Evolutionary conservation across 2,329 filamentous ascomycete genomes (phyloP), one percentile per base, ranked within the genome.

Genomic region (Fusarium bactridioides): DNA sequence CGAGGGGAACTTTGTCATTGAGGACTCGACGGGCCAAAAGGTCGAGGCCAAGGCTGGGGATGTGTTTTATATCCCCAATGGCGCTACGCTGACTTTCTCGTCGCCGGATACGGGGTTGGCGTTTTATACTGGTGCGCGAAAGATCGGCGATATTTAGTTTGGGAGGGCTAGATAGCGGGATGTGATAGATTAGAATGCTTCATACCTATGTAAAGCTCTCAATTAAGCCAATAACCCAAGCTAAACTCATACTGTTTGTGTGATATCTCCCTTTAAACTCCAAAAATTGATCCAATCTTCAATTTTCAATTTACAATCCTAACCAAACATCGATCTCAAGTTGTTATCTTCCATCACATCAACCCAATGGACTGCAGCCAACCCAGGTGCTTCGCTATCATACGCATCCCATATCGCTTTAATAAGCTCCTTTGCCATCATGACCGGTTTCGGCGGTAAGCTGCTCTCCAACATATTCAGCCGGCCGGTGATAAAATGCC

Each of bases 21-120:
- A 83, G 35, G 91, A 92, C 72, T 87, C 87, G 78, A 88, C 88
- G 4, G 91, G 90, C 41, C 82, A 85, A 72, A 87, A 86, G 72
- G 89, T 90, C 29, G 85, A 86, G 57, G 91, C 88, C 13, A 84
- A 82, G 37, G 84, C 87, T 12, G 91, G 91, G 1, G 91, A 93
- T 79, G 89, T 92, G 53, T 91, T 93, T 74, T 90, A 89, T 79
- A 92, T 92, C 77, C 90, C 90, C 69, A 90, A 89, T 79, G 91
- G 91, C 4, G 80, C 85, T 4, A 91, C 86, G 67, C 91, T 93
- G 74, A 92, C 90, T 0, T 93, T 93, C 70, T 87, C 84, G 5
- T 92, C 90, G 16, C 83, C 86, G 40, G 85, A 87, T 65, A 89
- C 88, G 74, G 90, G 90, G 0, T 79, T 91, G 75, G 90, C 86